Base-by-base conservation (phyloP, 2,329 filamentous ascomycete species). In the Parasarocladium wereldwijsianum region DNA sequence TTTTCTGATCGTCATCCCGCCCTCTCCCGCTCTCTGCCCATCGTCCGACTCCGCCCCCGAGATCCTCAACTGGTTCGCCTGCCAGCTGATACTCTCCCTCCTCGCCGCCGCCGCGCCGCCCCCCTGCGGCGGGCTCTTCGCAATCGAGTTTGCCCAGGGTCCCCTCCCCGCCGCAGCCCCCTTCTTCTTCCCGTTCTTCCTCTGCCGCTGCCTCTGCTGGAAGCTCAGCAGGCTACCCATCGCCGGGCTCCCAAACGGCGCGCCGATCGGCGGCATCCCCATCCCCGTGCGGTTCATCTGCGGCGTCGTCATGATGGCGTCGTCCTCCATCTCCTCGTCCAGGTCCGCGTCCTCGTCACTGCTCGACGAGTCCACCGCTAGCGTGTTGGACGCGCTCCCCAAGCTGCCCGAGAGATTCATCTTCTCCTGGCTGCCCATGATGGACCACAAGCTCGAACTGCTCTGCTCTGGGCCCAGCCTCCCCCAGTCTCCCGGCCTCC, bases 21-120 rank as follows among this genome's bases (percentile, higher is more conserved):
- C 73, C 18, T 43, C 49, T 9, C 28, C 19, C 3, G 20, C 20
- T 17, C 20, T 30, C 20, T n/a, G n/a, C n/a, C n/a, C n/a, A 22
- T 59, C 85, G 43, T 93, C 57, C 5, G 45, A 46, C 18, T 60
- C 86, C 40, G 77, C 85, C 4, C 83, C 70, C 31, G 71, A 76
- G 21, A 94, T 78, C 39, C 90, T 78, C 13, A 94, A 57, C 43
- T 93, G 84, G 40, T 90, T 86, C 11, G 86, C 86, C 21, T 86
- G 84, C 60, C 90, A 75, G 40, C 82, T 92, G 36, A 96, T 75
- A 50, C 84, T 93, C 52, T 94, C 86, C 24, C 87, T 67, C 25
- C 87, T 68, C 7, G 78, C 66, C 22, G 66, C 60, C 4, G 58
- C 38, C 23, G 52, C 60, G 4, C 58, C 39, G 22, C 52, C 36